Base-by-base conservation (phyloP, 2,329 filamentous ascomycete species). In the Epichloe elymi region DNA sequence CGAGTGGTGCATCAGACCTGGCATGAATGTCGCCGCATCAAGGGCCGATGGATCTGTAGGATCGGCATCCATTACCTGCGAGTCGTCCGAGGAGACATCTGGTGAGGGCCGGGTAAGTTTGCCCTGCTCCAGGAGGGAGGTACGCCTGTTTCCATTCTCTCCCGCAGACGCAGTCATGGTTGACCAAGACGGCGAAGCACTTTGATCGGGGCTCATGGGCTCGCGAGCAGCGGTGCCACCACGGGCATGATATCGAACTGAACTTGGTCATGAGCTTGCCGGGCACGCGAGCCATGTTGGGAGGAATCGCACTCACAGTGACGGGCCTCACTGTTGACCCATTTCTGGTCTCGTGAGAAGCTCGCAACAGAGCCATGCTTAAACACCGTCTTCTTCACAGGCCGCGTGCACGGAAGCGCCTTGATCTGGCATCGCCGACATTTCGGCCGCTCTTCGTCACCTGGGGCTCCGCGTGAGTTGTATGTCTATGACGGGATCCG, bases 391-490 rank as follows among this genome's bases (percentile, higher is more conserved):
- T 59, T 62, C 41, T 62, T 65, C 0, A 57, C 57, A 1, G 68
- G 68, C 0, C 66, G 61, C 1, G 60, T 58, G 49, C 68, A 70
- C 0, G 61, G 55, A 7, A 70, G 55, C 15, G 61, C 57, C 42
- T 66, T 68, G 8, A 54, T 48, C 38, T 61, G 55, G 42, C 68
- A 70, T 3, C 65, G 58, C 14, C 63, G 59, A 48, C 68, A 70
- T 40, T 56, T 61, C 2, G 68, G 68, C 2, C 60, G 61, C n/a
- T 62, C 61, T 50, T 70, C 67, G 41, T 70, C 68, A 41, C 68
- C 66, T 70, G 43, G 6, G 42, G n/a, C 2, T 4, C 7, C 11
- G 17, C 19, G 17, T 49, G n/a, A 51, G 46, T n/a, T 17, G 26
- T 1, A 4, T 11, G 30, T 30, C 30, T 8, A 4, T 30, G 8